Evolutionary conservation across 768 basidiomycete genomes (phyloP), one percentile per base, ranked within the genome.

Genomic region (Pseudohyphozyma bogoriensis): DNA sequence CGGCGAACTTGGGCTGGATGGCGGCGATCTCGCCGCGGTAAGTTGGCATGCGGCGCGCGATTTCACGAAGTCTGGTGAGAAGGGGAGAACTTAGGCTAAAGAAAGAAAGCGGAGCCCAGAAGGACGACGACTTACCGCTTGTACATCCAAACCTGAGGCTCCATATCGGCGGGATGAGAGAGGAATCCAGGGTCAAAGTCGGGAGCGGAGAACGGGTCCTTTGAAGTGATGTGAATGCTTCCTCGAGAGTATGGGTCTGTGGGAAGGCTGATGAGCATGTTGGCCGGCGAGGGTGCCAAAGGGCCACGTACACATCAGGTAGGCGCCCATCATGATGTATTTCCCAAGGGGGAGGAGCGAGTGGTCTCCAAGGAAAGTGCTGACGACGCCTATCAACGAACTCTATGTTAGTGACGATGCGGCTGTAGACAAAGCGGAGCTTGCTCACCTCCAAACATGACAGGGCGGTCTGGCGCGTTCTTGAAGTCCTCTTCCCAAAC

Each of bases 401-500:
- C 12, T 15, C 5, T 11, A 22, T 3, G 6, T 50, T 22, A 50
- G 47, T 20, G 42, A n/a, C n/a, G 9, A 33, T 50, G 8, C 60
- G 83, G 24, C 82, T 83, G 73, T 78, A 82, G 42, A 80, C 79
- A 49, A 84, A 82, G 62, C 83, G 83, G 45, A 83, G n/a, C 82
- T 53, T 80, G 82, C 71, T 84, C 36, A 28, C 51, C 51, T 1
- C 47, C 51, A 28, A 52, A 84, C 83, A 85, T 85, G 60, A 85
- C 82, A 4, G 84, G 84, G 77, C 85, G 85, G 77, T 85, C 83
- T 56, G 83, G 84, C 76, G 83, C 84, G 76, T 85, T 81, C 77
- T 83, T 84, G 79, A 85, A 85, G 74, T 85, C 84, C 35, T 47
- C 78, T 70, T 85, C 73, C 82, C 81, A 85, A 51, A 84, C 54